Evolutionary conservation across 2,329 filamentous ascomycete genomes (phyloP), one percentile per base, ranked within the genome.

Genomic region (Paraconiothyrium sp.): DNA sequence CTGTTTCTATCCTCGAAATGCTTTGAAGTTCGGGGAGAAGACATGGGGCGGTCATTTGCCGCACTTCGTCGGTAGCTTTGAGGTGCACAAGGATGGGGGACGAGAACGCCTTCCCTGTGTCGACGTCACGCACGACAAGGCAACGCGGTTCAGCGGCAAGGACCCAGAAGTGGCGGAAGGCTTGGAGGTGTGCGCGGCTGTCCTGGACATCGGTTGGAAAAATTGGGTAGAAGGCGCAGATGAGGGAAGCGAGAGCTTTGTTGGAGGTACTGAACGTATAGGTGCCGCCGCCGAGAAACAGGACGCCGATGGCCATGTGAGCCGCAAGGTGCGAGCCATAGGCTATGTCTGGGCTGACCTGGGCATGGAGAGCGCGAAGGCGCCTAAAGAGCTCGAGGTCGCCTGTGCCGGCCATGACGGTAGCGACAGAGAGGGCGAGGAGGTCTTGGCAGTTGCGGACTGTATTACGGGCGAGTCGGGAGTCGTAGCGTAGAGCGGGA

Each of bases 151-250:
- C 95, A 0, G 92, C 90, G 1, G 95, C 95, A 3, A 99, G 85
- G 11, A 97, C 94, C 95, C 95, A 99, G 73, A 99, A 92, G 79
- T 99, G 94, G 5, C 96, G 89, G 81, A 99, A 95, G 3, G 96
- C 95, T 81, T 99, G 95, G 6, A 99, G 85, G 72, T 99, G 95
- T 11, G 93, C 93, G 67, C 92, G 91, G 74, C 98, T 98, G 80
- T 99, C 95, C 72, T 97, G 91, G 1, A 98, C 92, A 34, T 88
- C 90, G 10, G 88, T 90, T 0, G 95, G 95, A 76, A 97, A 97
- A 22, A 97, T 85, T 0, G 95, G 95, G 73, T 99, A 99, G 77
- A 99, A 97, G 1, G 95, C 91, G 47, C 95, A 90, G 8, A 99
- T 87, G 7, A 99, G 84, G 13, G 92, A 88, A 1, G 93, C 94